phyloP scores from a whole-genome alignment of 352 stramenopile genomes.

The Phytophthora sp. region DNA sequence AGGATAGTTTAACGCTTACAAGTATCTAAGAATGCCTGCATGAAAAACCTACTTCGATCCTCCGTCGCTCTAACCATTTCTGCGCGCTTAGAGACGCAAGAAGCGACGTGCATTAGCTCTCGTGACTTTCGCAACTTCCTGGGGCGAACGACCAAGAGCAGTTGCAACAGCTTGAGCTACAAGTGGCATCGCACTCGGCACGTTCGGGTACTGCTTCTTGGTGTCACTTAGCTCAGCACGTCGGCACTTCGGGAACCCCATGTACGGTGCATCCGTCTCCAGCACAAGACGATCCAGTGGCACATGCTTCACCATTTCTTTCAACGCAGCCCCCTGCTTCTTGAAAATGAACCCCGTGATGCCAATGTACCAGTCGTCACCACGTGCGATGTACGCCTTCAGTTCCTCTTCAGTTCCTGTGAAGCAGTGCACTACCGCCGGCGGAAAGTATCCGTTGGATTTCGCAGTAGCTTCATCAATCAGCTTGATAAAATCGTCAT shows the following conservation, averaged over 20 bases:
- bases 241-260: conserved; percentile 83
- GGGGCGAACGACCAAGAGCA: conserved; percentile 44
- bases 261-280: conserved; percentile 94
- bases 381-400: conserved; percentile 65
- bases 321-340: conserved; percentile 55
- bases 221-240: conserved; percentile 31
- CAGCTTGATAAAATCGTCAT: conserved; percentile 74
- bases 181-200: conserved; percentile 65
- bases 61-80: conserved; percentile 3
- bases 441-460: conserved; percentile 45
- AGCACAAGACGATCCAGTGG: conserved; percentile 87
- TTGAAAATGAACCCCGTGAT: conserved; percentile 93
- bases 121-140: conserved; percentile 70
- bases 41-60: background rate
- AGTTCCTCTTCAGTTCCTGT: conserved; percentile 82
- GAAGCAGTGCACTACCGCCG: conserved; percentile 92
- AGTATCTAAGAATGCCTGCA: conserved; percentile 27
- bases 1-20: conserved; percentile 27
- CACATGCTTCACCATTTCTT: conserved; percentile 63
- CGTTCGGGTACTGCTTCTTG: conserved; percentile 85
- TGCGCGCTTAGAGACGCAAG: conserved; percentile 43
- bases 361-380: conserved; percentile 88
- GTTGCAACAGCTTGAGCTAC: conserved; percentile 66
- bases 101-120: conserved; percentile 75
- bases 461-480: conserved; percentile 61